Evolutionary conservation across 257 asterid genomes (phyloP), one percentile per base, ranked within the genome.

Genomic region (Jasminum sambac): DNA sequence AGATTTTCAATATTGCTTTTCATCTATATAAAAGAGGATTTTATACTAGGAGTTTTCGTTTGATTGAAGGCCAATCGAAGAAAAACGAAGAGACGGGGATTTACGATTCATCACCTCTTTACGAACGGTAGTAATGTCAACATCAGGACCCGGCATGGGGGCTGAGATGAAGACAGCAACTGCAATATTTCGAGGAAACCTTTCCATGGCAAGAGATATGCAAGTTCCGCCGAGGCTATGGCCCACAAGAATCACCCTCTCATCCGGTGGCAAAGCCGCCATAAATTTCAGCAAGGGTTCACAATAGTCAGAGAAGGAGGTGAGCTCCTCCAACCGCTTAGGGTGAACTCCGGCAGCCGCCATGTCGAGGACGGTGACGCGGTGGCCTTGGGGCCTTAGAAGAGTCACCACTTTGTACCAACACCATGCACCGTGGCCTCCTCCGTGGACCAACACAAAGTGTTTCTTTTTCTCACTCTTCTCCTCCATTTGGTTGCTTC

Each of bases 361-460:
- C 90, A 85, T 81, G 82, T 85, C 90, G 5, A 83, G 74, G 63
- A 74, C 82, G 0, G 84, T 83, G 5, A 81, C 87, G 4, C 68
- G 79, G 67, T 77, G 84, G 38, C 87, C 84, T 14, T 58, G 65
- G 43, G 68, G 63, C 72, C 75, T 81, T 68, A 80, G 78, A 72
- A 75, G 58, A 11, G 82, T 25, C 30, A 48, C 81, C 71, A 82
- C 78, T 64, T 70, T 84, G 74, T 80, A 82, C 89, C 89, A 82
- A 74, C 84, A 82, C 86, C 89, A 84, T n/a, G n/a, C n/a, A n/a
- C n/a, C n/a, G n/a, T n/a, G n/a, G n/a, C n/a, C n/a, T n/a, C n/a
- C n/a, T n/a, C n/a, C n/a, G n/a, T n/a, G n/a, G n/a, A n/a, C n/a
- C n/a, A n/a, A n/a, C n/a, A n/a, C n/a, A n/a, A n/a, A n/a, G n/a